Evolutionary conservation across 2,329 filamentous ascomycete genomes (phyloP).

Genomic region (Penicillium concentricum): DNA sequence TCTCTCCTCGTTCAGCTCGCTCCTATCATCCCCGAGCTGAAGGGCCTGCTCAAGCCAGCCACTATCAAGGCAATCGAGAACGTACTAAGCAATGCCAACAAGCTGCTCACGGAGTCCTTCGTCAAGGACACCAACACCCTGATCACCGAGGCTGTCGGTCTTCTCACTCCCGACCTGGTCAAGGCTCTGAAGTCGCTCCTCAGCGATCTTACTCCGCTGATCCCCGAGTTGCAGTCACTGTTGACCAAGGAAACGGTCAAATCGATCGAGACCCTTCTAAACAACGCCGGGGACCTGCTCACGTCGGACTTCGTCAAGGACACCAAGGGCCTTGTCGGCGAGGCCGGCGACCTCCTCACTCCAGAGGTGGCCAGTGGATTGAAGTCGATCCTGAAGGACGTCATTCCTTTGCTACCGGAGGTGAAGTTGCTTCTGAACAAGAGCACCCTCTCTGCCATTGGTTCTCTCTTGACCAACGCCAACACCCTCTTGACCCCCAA

Average conservation of each 20-base stretch:
- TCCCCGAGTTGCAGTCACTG: conserved; percentile 21
- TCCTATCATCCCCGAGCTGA: conserved; percentile 19
- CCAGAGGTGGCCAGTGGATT: conserved; percentile 15
- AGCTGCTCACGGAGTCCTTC: conserved; percentile 22
- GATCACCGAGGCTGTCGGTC: conserved; percentile 16
- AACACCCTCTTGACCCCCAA: conserved; percentile 20
- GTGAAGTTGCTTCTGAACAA: conserved; percentile 20
- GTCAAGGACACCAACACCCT: conserved; percentile 20
- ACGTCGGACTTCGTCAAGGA: conserved; percentile 21
- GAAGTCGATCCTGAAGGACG: conserved; percentile 18
- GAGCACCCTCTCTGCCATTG: conserved; percentile 12
- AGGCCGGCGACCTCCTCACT: conserved; percentile 21
- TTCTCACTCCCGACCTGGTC: conserved; percentile 20
- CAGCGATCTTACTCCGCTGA: conserved; percentile 13
- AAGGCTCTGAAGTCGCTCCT: conserved; percentile 22
- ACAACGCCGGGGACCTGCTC: conserved; percentile 18
- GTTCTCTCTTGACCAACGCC: conserved; percentile 19
- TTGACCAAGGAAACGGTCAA: conserved; percentile 16
- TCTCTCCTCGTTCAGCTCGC: conserved; percentile 15
- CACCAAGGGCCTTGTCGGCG: conserved; percentile 18
- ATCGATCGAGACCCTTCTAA: conserved; percentile 12
- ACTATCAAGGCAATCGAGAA: conserved; percentile 19
- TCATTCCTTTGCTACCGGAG: conserved; percentile 19
- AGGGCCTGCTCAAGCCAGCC: conserved; percentile 19
- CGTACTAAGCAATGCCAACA: conserved; percentile 22